Evolutionary conservation across 345 rosid species (phyloP).

Genomic region (Hibiscus mutabilis): DNA sequence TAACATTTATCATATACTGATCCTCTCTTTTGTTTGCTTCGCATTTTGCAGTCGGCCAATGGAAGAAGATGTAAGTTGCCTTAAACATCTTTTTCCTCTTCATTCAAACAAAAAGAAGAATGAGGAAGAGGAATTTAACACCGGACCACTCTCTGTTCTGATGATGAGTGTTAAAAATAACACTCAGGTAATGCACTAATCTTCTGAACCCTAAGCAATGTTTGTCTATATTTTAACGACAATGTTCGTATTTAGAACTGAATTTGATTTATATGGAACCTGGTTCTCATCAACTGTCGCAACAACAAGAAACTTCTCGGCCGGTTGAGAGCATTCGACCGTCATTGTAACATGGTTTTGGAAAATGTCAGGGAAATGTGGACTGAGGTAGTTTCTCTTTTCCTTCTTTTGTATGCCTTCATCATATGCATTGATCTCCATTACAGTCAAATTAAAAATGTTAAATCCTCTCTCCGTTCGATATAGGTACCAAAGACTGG

Average conservation of each 20-base stretch:
- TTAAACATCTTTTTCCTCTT: neutral
- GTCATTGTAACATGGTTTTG: conserved; percentile 98
- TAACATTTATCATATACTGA: conserved; percentile 7
- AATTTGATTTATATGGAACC: neutral
- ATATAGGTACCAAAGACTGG: conserved; percentile 84
- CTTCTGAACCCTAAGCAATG: neutral
- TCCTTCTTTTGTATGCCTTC: neutral
- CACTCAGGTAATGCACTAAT: conserved; percentile 56
- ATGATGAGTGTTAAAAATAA: conserved; percentile 99
- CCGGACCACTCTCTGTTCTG: conserved; percentile 89
- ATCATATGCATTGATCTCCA: neutral
- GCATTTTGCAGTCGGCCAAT: conserved; percentile 46
- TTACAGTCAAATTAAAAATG: neutral
- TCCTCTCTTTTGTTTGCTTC: neutral
- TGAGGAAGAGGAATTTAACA: conserved; percentile 96
- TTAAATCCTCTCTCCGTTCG: neutral
- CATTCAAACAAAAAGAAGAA: conserved; percentile 27
- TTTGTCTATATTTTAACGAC: neutral
- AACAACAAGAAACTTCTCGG: conserved; percentile 86
- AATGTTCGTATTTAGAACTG: neutral
- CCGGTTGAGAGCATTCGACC: conserved; percentile 90
- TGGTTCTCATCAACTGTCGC: conserved; percentile 90
- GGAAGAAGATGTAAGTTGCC: conserved; percentile 65
- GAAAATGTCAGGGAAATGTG: conserved; percentile 99
- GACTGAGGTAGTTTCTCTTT: conserved; percentile 65